A percentile compares a stretch with the other conserved stretches of the same genome.
These are phyloP conservation scores for Fusarium sp. DNA, from an alignment of 2,329 filamentous ascomycete genomes.

Conservation along the genomic window DNA sequence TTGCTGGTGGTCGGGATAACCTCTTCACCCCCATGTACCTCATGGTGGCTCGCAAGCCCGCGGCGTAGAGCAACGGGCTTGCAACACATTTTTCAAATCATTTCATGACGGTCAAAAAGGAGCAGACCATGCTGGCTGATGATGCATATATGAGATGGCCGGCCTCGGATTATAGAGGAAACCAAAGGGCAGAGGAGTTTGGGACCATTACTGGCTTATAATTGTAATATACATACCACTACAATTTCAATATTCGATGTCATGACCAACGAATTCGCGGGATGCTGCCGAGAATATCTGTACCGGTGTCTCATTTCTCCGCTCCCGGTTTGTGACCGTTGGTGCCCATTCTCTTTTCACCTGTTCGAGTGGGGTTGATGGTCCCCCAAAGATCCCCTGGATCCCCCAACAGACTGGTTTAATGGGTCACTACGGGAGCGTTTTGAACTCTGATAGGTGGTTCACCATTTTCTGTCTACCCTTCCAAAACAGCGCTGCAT, in stretches of 20 bases:
- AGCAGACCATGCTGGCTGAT: slow-evolving; percentile 26
- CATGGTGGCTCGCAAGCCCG: slow-evolving; percentile 91
- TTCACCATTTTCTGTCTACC: slow-evolving; percentile 4
- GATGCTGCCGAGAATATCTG: neutral
- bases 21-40: slow-evolving; percentile 99
- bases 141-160: slow-evolving; percentile 37
- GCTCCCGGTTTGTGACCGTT: slow-evolving; percentile 15
- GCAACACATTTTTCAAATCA: slow-evolving; percentile 21
- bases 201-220: slow-evolving; percentile 41
- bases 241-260: slow-evolving; percentile 21
- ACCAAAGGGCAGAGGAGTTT: slow-evolving; percentile 33
- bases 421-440: slow-evolving; percentile 24
- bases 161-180: slow-evolving; percentile 28
- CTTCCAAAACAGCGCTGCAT: slow-evolving; percentile 18
- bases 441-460: slow-evolving; percentile 30
- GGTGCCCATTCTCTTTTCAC: slow-evolving; percentile 7
- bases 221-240: slow-evolving; percentile 43
- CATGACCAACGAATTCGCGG: slow-evolving; percentile 1
- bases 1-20: slow-evolving; percentile 85
- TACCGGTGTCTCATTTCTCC: slow-evolving; percentile 33
- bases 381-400: slow-evolving; percentile 40
- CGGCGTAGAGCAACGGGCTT: slow-evolving; percentile 28
- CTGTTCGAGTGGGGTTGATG: slow-evolving; percentile 32
- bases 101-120: slow-evolving; percentile 28
- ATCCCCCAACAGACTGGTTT: slow-evolving; percentile 42